Conservation (phyloP, 164 flowering plant genomes). For the Cinnamomum micranthum region DNA sequence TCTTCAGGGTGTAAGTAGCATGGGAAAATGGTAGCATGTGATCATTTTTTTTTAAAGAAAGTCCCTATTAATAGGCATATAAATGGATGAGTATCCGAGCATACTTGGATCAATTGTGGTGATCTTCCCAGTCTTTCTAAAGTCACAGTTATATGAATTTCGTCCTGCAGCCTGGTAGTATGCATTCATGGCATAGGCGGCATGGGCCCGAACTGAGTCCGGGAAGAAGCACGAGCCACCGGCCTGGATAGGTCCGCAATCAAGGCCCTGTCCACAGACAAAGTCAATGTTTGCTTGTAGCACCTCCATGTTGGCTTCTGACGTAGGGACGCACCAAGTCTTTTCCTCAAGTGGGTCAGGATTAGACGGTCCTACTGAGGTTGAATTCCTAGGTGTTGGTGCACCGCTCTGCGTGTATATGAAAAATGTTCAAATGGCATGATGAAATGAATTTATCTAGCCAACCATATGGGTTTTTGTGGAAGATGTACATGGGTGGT, state of each 20-base stretch:
- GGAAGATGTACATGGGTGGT: no score
- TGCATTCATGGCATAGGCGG: slow-evolving; percentile 67
- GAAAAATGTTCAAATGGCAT: no score
- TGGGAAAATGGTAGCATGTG: no score
- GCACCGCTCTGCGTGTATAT: not conserved
- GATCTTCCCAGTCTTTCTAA: slow-evolving; percentile 42
- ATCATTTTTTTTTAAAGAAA: no score
- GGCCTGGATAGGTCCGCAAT: slow-evolving; percentile 47
- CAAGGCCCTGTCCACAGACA: slow-evolving; percentile 56
- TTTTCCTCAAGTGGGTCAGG: slow-evolving; percentile 17
- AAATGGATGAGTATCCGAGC: not conserved
- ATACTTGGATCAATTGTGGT: slow-evolving; percentile 55
- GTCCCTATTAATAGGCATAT: no score
- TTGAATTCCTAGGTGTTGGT: slow-evolving; percentile 13
- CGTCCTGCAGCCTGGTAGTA: slow-evolving; percentile 52
- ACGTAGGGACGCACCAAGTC: slow-evolving; percentile 57
- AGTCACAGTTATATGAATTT: slow-evolving; percentile 48
- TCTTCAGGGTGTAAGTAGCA: no score
- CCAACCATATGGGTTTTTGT: no score
- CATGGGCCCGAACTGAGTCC: slow-evolving; percentile 53
- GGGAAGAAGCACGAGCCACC: slow-evolving; percentile 55
- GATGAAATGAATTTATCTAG: no score
- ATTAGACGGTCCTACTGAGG: slow-evolving; percentile 18
- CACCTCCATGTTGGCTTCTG: slow-evolving; percentile 26
- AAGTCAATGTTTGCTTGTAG: slow-evolving; percentile 63